These are phyloP conservation scores for Fusarium sp. DNA, from an alignment of 2,329 filamentous ascomycete species.

Conservation along the genomic window DNA sequence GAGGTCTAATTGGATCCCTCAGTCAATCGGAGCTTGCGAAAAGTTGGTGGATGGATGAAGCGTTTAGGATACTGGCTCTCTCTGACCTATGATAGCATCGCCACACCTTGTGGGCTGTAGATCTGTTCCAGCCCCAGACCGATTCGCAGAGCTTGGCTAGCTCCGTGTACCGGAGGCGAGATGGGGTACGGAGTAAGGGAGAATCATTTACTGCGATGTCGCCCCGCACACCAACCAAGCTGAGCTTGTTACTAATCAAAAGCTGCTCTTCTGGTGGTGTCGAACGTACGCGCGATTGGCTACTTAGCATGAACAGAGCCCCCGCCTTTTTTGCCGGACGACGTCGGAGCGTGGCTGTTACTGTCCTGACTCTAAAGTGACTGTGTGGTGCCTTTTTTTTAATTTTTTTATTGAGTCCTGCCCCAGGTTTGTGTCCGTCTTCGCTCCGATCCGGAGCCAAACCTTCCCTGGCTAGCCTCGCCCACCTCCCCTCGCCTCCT, in stretches of 20 bases:
- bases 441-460: constrained; percentile 3
- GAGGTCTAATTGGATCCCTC: too few species aligned
- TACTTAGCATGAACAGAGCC: constrained; percentile 1
- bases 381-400: not conserved
- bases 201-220: not conserved
- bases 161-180: constrained; percentile 1
- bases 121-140: not conserved
- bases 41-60: too few species aligned
- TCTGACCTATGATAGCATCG: too few species aligned
- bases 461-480: constrained; percentile 1
- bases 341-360: not conserved
- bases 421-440: constrained; percentile 3
- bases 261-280: too few species aligned
- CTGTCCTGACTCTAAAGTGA: not conserved
- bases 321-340: constrained; percentile 1
- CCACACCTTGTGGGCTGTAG: too few species aligned
- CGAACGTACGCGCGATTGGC: not conserved
- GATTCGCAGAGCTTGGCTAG: not conserved
- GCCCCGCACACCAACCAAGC: not conserved
- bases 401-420: not conserved
- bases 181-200: not conserved
- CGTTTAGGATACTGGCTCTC: too few species aligned
- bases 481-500: not conserved
- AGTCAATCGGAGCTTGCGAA: too few species aligned
- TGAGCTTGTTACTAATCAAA: not conserved